Evolutionary conservation across 1,284 basidiomycete genomes (phyloP).

Genomic region (Vanrija sp.): DNA sequence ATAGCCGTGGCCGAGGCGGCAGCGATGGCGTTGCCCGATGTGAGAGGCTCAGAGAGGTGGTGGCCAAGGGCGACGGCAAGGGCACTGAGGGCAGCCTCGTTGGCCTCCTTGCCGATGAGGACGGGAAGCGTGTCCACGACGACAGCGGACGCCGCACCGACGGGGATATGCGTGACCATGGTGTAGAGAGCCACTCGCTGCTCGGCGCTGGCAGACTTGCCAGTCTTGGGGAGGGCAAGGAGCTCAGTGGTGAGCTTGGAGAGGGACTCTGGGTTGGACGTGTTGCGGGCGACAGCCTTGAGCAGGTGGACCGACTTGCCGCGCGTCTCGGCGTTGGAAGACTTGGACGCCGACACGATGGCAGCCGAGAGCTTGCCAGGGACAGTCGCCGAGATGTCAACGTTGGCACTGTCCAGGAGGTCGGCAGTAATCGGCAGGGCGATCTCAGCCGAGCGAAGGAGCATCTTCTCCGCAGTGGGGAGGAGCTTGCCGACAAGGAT

Average conservation of each 20-base stretch:
- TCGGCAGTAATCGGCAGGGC: conserved; percentile 41
- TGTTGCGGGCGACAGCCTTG: conserved; percentile 54
- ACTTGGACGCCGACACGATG: conserved; percentile 69
- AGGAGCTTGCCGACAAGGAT: conserved; percentile 36
- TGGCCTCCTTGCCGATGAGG: conserved; percentile 71
- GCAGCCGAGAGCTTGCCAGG: conserved; percentile 65
- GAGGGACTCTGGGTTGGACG: conserved; percentile 37
- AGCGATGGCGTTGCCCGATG: conserved; percentile 50
- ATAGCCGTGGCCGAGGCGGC: conserved; percentile 54
- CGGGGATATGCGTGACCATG: conserved; percentile 64
- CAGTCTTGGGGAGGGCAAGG: conserved; percentile 65
- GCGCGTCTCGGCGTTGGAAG: conserved; percentile 65
- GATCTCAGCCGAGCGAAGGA: conserved; percentile 45
- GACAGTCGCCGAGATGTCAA: conserved; percentile 55
- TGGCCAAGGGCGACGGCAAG: conserved; percentile 57
- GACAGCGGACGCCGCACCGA: conserved; percentile 54
- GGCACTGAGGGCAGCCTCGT: conserved; percentile 59
- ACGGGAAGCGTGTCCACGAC: conserved; percentile 59
- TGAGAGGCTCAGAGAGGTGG: conserved; percentile 61
- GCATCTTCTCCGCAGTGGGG: conserved; percentile 43
- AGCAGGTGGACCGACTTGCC: conserved; percentile 61
- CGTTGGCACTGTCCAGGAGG: conserved; percentile 38
- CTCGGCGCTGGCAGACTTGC: conserved; percentile 80
- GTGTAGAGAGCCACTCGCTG: conserved; percentile 77
- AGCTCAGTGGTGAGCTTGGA: conserved; percentile 60